phyloP scores from a whole-genome alignment of 768 basidiomycete genomes.

The Daedalea quercina region DNA sequence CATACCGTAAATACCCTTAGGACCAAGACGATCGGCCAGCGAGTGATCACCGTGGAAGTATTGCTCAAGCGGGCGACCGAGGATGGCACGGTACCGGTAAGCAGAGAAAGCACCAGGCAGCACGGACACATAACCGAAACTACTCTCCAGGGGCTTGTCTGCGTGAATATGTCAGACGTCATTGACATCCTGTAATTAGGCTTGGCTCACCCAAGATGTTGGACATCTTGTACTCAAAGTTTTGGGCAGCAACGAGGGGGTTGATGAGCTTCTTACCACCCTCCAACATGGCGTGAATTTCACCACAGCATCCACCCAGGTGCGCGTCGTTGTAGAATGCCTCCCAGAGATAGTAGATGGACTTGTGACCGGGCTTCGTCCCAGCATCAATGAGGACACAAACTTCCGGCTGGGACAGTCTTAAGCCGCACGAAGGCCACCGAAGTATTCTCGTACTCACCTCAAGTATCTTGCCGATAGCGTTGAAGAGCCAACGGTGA shows the following conservation, averaged over 20 bases:
- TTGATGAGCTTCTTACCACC: conserved; percentile 89
- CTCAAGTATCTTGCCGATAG: conserved; percentile 75
- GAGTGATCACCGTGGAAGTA: conserved; percentile 88
- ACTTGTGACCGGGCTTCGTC: conserved; percentile 94
- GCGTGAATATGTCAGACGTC: conserved; percentile 1
- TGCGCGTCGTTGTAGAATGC: conserved; percentile 78
- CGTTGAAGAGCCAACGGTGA: conserved; percentile 95
- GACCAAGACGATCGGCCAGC: conserved; percentile 84
- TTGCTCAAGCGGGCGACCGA: conserved; percentile 80
- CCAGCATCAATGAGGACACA: conserved; percentile 94
- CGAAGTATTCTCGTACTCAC: conserved; percentile 30
- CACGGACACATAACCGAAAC: conserved; percentile 94
- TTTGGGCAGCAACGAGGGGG: conserved; percentile 90
- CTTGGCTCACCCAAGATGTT: conserved; percentile 72
- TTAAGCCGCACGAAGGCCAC: neutral
- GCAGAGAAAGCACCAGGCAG: conserved; percentile 96
- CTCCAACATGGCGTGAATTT: conserved; percentile 96
- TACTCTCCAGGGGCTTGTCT: conserved; percentile 94
- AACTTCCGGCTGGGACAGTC: conserved; percentile 63
- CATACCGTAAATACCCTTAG: conserved; percentile 95
- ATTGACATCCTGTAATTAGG: neutral
- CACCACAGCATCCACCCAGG: conserved; percentile 86
- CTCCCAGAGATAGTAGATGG: conserved; percentile 93
- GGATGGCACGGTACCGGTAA: conserved; percentile 89
- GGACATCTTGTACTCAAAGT: conserved; percentile 98